Evolutionary conservation across 768 basidiomycete species (phyloP), one percentile per base, ranked within the genome.

Genomic region (Cyclocybe aegerita): DNA sequence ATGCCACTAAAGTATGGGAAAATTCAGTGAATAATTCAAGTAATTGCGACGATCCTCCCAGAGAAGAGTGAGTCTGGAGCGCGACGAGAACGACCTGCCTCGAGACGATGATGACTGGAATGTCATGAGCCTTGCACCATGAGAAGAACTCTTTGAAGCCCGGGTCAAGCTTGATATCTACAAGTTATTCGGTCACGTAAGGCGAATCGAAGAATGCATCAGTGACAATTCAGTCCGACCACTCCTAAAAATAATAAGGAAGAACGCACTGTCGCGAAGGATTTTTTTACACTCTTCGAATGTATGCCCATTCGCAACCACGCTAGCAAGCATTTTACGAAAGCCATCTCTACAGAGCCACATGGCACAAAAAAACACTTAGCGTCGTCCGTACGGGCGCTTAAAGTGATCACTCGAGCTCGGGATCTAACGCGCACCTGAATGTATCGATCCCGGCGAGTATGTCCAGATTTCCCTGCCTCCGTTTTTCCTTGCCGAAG

Each of bases 101-200:
- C 4, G 95, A 97, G 38, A 97, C 92, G 64, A 98, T 91, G 53
- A 96, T 86, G 54, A 97, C 79, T 9, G 97, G 97, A 40, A 98
- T 80, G 57, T 86, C 85, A 40, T 83, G 75, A 1, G 68, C 69
- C 61, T 89, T 88, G 70, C 92, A 95, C 83, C 87, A 98, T 12
- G 74, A 69, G 67, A 88, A 86, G 69, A 98, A 98, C 2, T 82
- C 78, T 63, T 85, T 86, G 77, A 99, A 99, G 12, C 94, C 93
- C 1, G 82, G 70, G 70, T 98, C 94, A 37, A 96, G 79, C 50
- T 78, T 78, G 70, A 96, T 93, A 63, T 92, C 92, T 94, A 52
- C 10, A 43, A 9, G 54, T 33, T 39, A 35, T 35, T 15, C 49
- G 52, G 30, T 23, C 23, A 23, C 23, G 23, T 23, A 23, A 23